A percentile compares a stretch with the other conserved stretches of the same genome.
Evolutionary conservation across 164 flowering plant genomes (phyloP).

Genomic region (Nymphaea colorata): DNA sequence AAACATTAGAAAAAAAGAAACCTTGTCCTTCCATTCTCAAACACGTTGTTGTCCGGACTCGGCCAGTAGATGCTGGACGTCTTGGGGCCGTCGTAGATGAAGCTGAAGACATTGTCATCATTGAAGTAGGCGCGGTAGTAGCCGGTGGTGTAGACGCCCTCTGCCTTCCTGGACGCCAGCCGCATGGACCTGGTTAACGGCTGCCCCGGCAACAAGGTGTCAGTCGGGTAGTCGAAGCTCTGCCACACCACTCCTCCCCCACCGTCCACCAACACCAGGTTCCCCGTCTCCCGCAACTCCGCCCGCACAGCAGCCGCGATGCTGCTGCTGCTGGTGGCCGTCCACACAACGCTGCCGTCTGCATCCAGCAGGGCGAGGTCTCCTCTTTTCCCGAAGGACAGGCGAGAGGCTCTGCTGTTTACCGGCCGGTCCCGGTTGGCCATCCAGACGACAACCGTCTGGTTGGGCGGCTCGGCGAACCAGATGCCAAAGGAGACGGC

Average conservation of each 20-base stretch:
- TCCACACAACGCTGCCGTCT: slow-evolving; percentile 8
- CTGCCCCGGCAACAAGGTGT: slow-evolving; percentile 14
- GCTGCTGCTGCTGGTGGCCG: not conserved
- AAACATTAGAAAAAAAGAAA: too few species aligned
- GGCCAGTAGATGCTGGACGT: slow-evolving; percentile 15
- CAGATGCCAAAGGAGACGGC: slow-evolving; percentile 13
- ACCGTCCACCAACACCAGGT: slow-evolving; percentile 7
- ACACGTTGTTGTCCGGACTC: slow-evolving; percentile 6
- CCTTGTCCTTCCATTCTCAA: slow-evolving; percentile 3
- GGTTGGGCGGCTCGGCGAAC: slow-evolving; percentile 9
- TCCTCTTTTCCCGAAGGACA: slow-evolving; percentile 10
- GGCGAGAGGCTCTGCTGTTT: slow-evolving; percentile 2
- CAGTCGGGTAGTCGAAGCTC: slow-evolving; percentile 13
- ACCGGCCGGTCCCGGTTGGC: slow-evolving; percentile 16
- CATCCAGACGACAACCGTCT: slow-evolving; percentile 8
- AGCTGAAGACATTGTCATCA: slow-evolving; percentile 8
- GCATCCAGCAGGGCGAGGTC: slow-evolving; percentile 7
- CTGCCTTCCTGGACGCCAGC: slow-evolving; percentile 4
- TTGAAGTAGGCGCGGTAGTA: slow-evolving; percentile 8
- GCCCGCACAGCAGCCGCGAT: not conserved
- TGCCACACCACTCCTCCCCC: slow-evolving; percentile 4
- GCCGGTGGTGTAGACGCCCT: slow-evolving; percentile 5
- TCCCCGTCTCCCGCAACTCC: slow-evolving; percentile 10
- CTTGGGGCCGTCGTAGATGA: slow-evolving; percentile 17
- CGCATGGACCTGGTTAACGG: slow-evolving; percentile 7